phyloP scores from a whole-genome alignment of 129 eudicot genomes.

The Helianthus annuus region DNA sequence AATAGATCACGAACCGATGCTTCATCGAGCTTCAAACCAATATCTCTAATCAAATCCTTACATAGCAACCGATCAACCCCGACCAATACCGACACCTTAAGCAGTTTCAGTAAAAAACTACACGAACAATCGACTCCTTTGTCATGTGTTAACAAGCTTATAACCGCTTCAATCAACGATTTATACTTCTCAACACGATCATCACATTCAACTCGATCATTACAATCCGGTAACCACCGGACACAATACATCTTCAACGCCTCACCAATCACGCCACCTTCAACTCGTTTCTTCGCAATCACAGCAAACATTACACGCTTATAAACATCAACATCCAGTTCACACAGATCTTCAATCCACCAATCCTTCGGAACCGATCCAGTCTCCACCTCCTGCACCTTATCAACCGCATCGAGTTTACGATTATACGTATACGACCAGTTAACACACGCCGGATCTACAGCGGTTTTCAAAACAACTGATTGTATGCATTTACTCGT shows the following conservation, averaged over 20 bases:
- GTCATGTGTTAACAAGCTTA: constrained; percentile 62
- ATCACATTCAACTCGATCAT: constrained; percentile 50
- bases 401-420: constrained; percentile 37
- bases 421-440: constrained; percentile 88
- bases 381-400: constrained; percentile 27
- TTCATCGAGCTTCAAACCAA: constrained; percentile 67
- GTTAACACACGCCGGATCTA: constrained; percentile 57
- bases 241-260: constrained; percentile 69
- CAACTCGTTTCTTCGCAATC: constrained; percentile 72
- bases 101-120: constrained; percentile 72
- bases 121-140: constrained; percentile 69
- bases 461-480: constrained; percentile 67
- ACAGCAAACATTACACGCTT: constrained; percentile 73
- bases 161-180: constrained; percentile 60
- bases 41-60: constrained; percentile 52
- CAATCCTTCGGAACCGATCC: constrained; percentile 80
- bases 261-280: constrained; percentile 63
- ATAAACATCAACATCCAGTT: constrained; percentile 70
- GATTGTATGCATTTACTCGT: constrained; percentile 68
- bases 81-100: constrained; percentile 63
- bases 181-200: constrained; percentile 59
- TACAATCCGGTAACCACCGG: constrained; percentile 79
- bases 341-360: constrained; percentile 95
- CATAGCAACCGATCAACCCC: constrained; percentile 69
- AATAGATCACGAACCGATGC: constrained; percentile 79